These are phyloP conservation scores for Tulasnella calospora DNA, from an alignment of 768 basidiomycete species.

Conservation along the genomic window DNA sequence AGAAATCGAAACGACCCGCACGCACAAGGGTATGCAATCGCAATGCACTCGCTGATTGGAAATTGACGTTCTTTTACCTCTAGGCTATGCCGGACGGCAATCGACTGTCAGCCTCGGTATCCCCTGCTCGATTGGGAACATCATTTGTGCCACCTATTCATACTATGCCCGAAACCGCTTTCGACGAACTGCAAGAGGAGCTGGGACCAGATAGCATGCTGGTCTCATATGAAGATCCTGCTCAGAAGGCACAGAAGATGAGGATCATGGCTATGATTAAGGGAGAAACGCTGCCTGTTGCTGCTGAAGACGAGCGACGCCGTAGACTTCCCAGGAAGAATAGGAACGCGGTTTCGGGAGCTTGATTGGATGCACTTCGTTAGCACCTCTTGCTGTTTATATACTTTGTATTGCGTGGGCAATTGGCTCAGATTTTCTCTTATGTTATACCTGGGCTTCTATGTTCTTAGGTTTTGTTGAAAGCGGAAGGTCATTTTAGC, in stretches of 20 bases:
- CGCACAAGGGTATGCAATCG: conserved; percentile 38
- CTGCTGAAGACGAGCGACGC: neutral
- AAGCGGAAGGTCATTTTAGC: neutral
- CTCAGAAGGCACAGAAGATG: conserved; percentile 53
- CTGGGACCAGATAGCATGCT: conserved; percentile 40
- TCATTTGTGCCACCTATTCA: conserved; percentile 17
- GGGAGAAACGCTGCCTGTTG: neutral
- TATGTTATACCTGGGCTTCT: neutral
- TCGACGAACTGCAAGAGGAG: conserved; percentile 8
- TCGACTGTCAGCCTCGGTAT: conserved; percentile 36
- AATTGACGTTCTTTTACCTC: conserved; percentile 9
- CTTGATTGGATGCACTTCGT: neutral
- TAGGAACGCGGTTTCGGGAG: neutral
- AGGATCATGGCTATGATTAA: conserved; percentile 52
- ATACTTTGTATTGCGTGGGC: neutral
- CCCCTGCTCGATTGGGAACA: conserved; percentile 10
- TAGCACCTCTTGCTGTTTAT: neutral
- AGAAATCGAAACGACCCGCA: conserved; percentile 37
- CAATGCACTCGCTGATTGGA: neutral
- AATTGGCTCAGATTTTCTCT: neutral
- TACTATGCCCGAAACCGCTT: conserved; percentile 16
- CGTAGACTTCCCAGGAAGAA: neutral
- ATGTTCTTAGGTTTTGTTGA: neutral
- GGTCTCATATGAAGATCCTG: conserved; percentile 66
- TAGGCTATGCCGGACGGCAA: neutral